Evolutionary conservation across 192 early-diverging fungal genomes (phyloP), one percentile per base, ranked within the genome.

Genomic region (Podila verticillata): DNA sequence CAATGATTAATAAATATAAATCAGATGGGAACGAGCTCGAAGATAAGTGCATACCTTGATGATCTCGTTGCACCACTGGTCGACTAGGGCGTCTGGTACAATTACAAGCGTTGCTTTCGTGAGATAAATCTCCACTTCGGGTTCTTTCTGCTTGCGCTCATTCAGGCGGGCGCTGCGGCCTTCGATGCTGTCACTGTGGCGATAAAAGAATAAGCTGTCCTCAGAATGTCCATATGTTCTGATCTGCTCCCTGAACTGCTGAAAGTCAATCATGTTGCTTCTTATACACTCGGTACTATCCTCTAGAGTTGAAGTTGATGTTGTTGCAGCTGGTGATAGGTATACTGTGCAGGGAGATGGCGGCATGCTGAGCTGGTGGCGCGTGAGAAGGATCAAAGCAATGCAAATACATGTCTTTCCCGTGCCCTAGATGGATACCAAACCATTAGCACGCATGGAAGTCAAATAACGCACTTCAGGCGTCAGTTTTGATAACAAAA

Each of bases 371-470:
- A 86, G 83, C 49, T 91, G 88, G 31, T 89, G 78, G 35, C 87
- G 87, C 1, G 93, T 93, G 35, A 84, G 77, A 8, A 92, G 73
- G 20, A 92, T 88, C 10, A 91, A 74, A 13, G 92, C 89, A 15
- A 95, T 78, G 51, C 91, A 92, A 29, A 93, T 87, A 70, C 89
- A 89, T 0, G 92, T 95, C 68, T 95, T 95, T 9, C 94, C 95
- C 2, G 91, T 93, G n/a, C 95, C 95, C 84, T 85, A 36, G 1
- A 6, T 24, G 1, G 31, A 62, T 30, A 26, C 31, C 30, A 67
- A 61, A n/a, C n/a, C n/a, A n/a, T n/a, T n/a, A n/a, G n/a, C n/a
- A n/a, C n/a, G n/a, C 60, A 60, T 35, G 35, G 30, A 5, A 0
- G 22, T 29, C 44, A 26, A 19, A 28, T 32, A 24, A 2, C 17